A percentile compares a stretch with the other conserved stretches of the same genome.
Conservation (phyloP, 768 basidiomycete species). For the Suillus occidentalis region DNA sequence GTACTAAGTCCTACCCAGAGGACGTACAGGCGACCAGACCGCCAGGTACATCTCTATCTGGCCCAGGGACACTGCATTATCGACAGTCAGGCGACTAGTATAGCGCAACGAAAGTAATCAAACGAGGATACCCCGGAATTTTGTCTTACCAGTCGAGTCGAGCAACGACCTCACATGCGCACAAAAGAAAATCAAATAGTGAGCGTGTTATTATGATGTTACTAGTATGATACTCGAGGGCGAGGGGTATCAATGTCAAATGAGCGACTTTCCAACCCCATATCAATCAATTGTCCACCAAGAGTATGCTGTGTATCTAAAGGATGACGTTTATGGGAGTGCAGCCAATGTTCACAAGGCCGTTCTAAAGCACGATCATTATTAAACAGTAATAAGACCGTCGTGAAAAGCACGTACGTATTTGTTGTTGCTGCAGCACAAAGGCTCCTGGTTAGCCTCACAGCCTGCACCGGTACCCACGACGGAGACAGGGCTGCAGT, state of each 20-base stretch:
- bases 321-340: conserved; percentile 33
- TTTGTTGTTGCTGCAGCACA: conserved; percentile 47
- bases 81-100: not conserved
- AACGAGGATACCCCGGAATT: not conserved
- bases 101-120: not conserved
- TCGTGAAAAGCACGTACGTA: conserved; percentile 34
- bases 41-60: not conserved
- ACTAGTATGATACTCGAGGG: not conserved
- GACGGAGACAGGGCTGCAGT: conserved; percentile 36
- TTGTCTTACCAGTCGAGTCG: not conserved
- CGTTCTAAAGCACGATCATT: conserved; percentile 23
- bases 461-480: conserved; percentile 13
- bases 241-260: not conserved
- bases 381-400: too few relatives aligned
- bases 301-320: not conserved
- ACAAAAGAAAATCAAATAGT: not conserved
- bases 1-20: too few relatives aligned
- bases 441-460: conserved; percentile 28
- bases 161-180: not conserved
- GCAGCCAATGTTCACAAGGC: conserved; percentile 39
- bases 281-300: not conserved
- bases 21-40: not conserved
- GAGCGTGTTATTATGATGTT: not conserved
- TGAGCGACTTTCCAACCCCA: not conserved
- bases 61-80: not conserved